Evolutionary conservation across 2,329 filamentous ascomycete genomes (phyloP), one percentile per base, ranked within the genome.

Genomic region (Aspergillus phoenicis): DNA sequence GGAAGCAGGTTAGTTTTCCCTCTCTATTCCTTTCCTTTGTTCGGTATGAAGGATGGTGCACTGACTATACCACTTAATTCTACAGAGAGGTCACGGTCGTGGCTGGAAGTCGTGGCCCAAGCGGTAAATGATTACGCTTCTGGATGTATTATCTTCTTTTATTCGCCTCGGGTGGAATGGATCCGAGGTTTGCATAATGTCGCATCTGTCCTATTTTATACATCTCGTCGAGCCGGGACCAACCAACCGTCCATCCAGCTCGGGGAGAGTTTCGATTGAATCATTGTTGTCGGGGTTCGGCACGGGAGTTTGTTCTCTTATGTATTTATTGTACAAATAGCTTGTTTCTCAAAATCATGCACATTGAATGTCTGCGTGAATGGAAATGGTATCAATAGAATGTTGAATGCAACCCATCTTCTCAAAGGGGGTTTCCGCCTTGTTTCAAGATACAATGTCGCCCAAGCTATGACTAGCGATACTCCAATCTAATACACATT

Each of bases 41-140:
- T 33, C 4, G 20, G 36, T n/a, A 24, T 30, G 28, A 28, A 39
- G 59, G 26, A 11, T 30, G 38, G 53, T 54, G n/a, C 54, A 68
- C 78, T 83, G 76, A 82, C 70, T 20, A 26, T 36, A 36, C 54
- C 63, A 59, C 47, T 4, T 54, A 2, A 33, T 11, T 55, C 26
- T 65, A 69, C 71, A 89, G 85, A 83, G 82, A 80, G 89, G 89
- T 66, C 89, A 91, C 76, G 89, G 89, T 70, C 81, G 87, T 74
- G 87, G 88, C 48, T 91, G 88, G 88, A 90, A 88, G 81, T 88
- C 90, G 75, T 91, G 86, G 84, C 89, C 89, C 67, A 89, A 83
- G 76, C 69, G 72, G 71, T 78, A 70, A 75, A 71, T 11, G 41
- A 7, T 13, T 52, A 36, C 38, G 7, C 38, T 26, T 15, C 4